Evolutionary conservation across 2,329 filamentous ascomycete species (phyloP).

Genomic region (Plectosphaerella plurivora): DNA sequence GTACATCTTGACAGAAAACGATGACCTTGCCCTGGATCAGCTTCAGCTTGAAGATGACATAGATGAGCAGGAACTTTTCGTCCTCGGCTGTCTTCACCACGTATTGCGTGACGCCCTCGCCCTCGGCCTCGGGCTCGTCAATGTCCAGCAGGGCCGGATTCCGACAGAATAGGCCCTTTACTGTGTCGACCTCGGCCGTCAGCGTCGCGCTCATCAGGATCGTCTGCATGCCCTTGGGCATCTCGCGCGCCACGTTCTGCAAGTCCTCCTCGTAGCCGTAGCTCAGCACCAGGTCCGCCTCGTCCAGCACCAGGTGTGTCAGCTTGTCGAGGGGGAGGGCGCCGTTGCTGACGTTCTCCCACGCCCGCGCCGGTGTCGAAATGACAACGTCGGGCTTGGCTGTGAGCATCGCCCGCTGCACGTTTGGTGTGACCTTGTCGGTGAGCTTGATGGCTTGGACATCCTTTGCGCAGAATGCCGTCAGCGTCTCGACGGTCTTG

Average conservation of each 20-base stretch:
- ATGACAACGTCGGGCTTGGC: conserved; percentile 86
- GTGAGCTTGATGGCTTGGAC: conserved; percentile 81
- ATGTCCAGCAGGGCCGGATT: conserved; percentile 77
- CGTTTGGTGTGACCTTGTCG: conserved; percentile 83
- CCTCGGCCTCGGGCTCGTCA: conserved; percentile 74
- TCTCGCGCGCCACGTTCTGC: conserved; percentile 67
- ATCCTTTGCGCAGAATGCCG: conserved; percentile 80
- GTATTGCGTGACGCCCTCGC: conserved; percentile 77
- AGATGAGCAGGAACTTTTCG: conserved; percentile 90
- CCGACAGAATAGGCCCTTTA: conserved; percentile 82
- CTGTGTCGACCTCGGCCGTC: conserved; percentile 76
- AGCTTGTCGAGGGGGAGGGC: conserved; percentile 68
- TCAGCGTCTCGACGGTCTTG: conserved; percentile 71
- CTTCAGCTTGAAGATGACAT: conserved; percentile 93
- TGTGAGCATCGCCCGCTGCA: conserved; percentile 80
- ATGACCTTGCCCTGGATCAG: conserved; percentile 86
- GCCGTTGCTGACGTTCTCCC: conserved; percentile 69
- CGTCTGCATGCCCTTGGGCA: conserved; percentile 84
- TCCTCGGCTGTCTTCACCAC: conserved; percentile 92
- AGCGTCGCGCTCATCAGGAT: conserved; percentile 93
- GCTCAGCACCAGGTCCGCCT: conserved; percentile 87
- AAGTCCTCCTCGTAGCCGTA: conserved; percentile 94
- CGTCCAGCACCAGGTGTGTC: conserved; percentile 80
- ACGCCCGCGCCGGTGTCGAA: conserved; percentile 82
- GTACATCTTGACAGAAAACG: conserved; percentile 63